Conservation (phyloP, 2,329 filamentous ascomycete species). For the Colletotrichum sansevieriae region DNA sequence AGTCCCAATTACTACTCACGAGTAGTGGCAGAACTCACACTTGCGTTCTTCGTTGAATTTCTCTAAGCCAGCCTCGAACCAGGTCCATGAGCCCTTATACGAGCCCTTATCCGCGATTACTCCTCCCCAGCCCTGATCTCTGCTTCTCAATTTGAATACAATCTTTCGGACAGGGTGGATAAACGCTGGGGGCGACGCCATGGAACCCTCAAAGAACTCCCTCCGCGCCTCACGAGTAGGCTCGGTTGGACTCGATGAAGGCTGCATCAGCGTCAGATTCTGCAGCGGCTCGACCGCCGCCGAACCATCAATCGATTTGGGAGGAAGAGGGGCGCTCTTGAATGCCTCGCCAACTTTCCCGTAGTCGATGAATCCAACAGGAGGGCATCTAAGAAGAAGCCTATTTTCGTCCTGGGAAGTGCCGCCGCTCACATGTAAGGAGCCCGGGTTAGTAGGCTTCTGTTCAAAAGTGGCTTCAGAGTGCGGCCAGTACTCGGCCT, state of each 20-base stretch:
- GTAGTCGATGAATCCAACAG: constrained; percentile 50
- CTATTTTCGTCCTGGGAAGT: constrained; percentile 47
- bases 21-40: constrained; percentile 41
- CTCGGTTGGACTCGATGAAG: not conserved
- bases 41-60: constrained; percentile 58
- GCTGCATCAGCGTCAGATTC: constrained; percentile 28
- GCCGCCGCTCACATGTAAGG: constrained; percentile 45
- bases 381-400: constrained; percentile 52
- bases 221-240: constrained; percentile 20
- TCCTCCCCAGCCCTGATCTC: constrained; percentile 71
- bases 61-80: constrained; percentile 75
- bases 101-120: constrained; percentile 48
- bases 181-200: constrained; percentile 47
- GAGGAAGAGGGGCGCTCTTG: constrained; percentile 32
- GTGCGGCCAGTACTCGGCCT: constrained; percentile 74
- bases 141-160: constrained; percentile 69
- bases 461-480: constrained; percentile 52
- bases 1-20: not conserved
- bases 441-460: constrained; percentile 32
- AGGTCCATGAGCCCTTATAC: constrained; percentile 67
- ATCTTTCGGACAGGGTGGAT: constrained; percentile 69
- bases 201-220: constrained; percentile 51
- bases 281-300: constrained; percentile 17
- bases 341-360: constrained; percentile 26
- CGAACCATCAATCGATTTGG: constrained; percentile 27